phyloP scores from a whole-genome alignment of 495 filamentous ascomycete genomes.

The Patellaria atrata region DNA sequence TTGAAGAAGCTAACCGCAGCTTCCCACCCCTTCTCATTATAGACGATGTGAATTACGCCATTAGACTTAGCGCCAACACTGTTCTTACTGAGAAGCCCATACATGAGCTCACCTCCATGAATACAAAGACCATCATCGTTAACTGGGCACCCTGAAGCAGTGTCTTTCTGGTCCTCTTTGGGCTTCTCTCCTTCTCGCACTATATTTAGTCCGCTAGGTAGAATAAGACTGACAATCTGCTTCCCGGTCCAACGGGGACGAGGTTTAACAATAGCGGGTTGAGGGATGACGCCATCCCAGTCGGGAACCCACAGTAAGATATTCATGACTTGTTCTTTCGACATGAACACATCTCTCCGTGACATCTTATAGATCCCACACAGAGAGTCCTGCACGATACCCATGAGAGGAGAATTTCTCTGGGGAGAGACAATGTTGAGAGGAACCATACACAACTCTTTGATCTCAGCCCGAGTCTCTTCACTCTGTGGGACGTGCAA shows the following conservation, averaged over 20 bases:
- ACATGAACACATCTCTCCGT: constrained; percentile 81
- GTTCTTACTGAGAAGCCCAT: constrained; percentile 84
- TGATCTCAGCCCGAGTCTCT: constrained; percentile 86
- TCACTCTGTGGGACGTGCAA: constrained; percentile 96
- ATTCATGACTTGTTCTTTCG: constrained; percentile 85
- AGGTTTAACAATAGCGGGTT: constrained; percentile 82
- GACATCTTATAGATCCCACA: constrained; percentile 95
- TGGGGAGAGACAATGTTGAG: constrained; percentile 96
- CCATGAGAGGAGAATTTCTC: constrained; percentile 93
- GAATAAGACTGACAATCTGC: constrained; percentile 86
- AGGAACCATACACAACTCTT: constrained; percentile 87
- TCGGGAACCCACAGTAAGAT: constrained; percentile 91
- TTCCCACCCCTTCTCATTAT: constrained; percentile 79
- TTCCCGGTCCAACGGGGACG: constrained; percentile 96
- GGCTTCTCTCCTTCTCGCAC: constrained; percentile 43
- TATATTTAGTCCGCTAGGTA: constrained; percentile 77
- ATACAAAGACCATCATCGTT: constrained; percentile 77
- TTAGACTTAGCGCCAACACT: constrained; percentile 73
- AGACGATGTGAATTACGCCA: constrained; percentile 90
- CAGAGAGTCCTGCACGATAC: constrained; percentile 96
- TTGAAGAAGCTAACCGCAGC: constrained; percentile 90
- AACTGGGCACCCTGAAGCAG: no score
- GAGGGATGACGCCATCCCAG: constrained; percentile 90
- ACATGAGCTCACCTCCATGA: constrained; percentile 76
- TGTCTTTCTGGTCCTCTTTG: constrained; percentile 40